Evolutionary conservation across 257 asterid genomes (phyloP).

Genomic region (Ajuga chamaepitys): DNA sequence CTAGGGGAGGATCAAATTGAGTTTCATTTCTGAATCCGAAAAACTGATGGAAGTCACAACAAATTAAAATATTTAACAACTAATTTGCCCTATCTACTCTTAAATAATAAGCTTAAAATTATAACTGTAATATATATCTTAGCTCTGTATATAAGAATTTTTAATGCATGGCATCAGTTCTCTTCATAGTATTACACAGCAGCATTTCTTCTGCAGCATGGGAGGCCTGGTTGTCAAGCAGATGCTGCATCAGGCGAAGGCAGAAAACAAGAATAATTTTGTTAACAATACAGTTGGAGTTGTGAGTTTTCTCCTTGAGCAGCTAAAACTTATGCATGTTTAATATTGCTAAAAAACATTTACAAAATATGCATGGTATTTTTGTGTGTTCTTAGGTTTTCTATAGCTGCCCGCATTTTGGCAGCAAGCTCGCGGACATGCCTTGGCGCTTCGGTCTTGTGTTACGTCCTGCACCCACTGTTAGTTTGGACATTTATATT

Average conservation of each 20-base stretch:
- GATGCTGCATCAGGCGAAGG: constrained; percentile 82
- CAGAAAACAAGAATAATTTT: constrained; percentile 67
- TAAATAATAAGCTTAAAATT: too few species aligned
- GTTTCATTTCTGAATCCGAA: too few species aligned
- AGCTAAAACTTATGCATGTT: background rate
- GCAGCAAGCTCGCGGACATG: constrained; percentile 99
- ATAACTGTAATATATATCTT: background rate
- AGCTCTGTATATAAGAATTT: background rate
- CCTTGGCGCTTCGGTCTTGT: constrained; percentile 99
- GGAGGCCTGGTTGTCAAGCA: constrained; percentile 99
- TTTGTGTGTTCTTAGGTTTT: constrained; percentile 56
- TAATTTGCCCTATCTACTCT: too few species aligned
- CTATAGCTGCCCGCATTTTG: constrained; percentile 98
- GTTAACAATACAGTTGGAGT: constrained; percentile 83
- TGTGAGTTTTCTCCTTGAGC: constrained; percentile 40
- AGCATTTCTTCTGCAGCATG: constrained; percentile 58
- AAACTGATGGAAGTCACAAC: too few species aligned
- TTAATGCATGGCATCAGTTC: constrained; percentile 2
- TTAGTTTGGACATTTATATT: constrained; percentile 32
- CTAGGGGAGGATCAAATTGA: too few species aligned
- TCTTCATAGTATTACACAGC: constrained; percentile 3
- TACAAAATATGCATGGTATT: background rate
- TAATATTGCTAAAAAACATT: background rate
- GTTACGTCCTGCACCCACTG: constrained; percentile 97
- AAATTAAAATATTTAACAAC: too few species aligned